phyloP scores from a whole-genome alignment of 1,139 yeast species.

The Zhuliangozyma blackwelliae region DNA sequence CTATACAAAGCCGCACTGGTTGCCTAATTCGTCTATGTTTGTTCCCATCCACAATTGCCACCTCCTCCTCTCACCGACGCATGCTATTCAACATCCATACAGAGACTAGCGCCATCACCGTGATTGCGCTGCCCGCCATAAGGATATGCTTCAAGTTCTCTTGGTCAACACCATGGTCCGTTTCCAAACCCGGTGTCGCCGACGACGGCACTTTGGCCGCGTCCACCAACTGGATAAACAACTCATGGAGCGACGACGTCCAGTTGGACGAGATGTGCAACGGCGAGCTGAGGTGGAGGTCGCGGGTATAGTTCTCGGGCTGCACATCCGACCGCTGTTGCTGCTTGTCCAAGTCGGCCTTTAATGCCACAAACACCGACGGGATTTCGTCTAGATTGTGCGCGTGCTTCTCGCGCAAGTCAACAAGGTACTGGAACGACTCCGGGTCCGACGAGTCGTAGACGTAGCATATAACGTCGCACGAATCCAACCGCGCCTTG shows the following conservation, averaged over 20 bases:
- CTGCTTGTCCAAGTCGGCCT: slow-evolving; percentile 93
- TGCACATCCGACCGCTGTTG: slow-evolving; percentile 83
- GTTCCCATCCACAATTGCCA: not conserved
- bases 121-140: slow-evolving; percentile 64
- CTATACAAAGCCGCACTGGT: too few relatives aligned
- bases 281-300: slow-evolving; percentile 58
- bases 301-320: slow-evolving; percentile 82
- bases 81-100: slow-evolving; percentile 58
- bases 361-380: slow-evolving; percentile 80
- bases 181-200: slow-evolving; percentile 79
- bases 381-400: slow-evolving; percentile 64
- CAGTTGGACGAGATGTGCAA: slow-evolving; percentile 86
- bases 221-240: slow-evolving; percentile 82
- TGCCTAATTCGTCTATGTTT: slow-evolving; percentile 4
- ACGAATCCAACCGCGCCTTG: slow-evolving; percentile 65
- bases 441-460: slow-evolving; percentile 97
- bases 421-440: slow-evolving; percentile 78
- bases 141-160: slow-evolving; percentile 46
- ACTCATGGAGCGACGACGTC: slow-evolving; percentile 80
- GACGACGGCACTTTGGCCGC: slow-evolving; percentile 77
- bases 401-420: slow-evolving; percentile 56
- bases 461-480: slow-evolving; percentile 85
- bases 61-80: too few relatives aligned
- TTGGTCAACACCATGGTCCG: slow-evolving; percentile 51
- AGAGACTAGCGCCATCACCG: slow-evolving; percentile 56